Conservation (phyloP, 1,139 yeast genomes). For the Trichomonascaceae sp. region DNA sequence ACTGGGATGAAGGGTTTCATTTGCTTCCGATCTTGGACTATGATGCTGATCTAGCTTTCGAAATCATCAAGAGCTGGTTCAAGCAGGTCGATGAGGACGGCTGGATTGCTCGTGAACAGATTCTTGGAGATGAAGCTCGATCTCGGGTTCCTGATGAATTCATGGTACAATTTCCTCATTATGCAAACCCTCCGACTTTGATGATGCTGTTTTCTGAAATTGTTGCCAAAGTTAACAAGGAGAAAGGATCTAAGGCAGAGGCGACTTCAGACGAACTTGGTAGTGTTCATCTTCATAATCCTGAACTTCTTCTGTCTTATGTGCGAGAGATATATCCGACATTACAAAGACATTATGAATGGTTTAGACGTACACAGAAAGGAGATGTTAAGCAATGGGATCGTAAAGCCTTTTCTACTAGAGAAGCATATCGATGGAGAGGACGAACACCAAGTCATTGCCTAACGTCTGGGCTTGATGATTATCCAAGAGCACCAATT, state of each 20-base stretch:
- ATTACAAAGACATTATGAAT: conserved; percentile 68
- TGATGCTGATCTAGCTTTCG: conserved; percentile 79
- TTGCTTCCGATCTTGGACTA: conserved; percentile 73
- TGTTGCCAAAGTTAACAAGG: conserved; percentile 41
- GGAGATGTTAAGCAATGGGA: conserved; percentile 74
- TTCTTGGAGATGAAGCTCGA: conserved; percentile 86
- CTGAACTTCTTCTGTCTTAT: conserved; percentile 56
- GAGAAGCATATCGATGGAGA: conserved; percentile 85
- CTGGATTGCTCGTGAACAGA: conserved; percentile 96
- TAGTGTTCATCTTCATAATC: conserved; percentile 49
- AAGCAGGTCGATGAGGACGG: conserved; percentile 80
- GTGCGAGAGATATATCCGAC: conserved; percentile 69
- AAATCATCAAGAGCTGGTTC: conserved; percentile 85
- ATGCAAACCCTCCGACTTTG: conserved; percentile 94
- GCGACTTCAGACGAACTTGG: conserved; percentile 26
- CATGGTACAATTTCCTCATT: conserved; percentile 77
- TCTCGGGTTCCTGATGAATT: conserved; percentile 84
- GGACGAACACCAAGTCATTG: conserved; percentile 85
- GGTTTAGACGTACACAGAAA: conserved; percentile 77
- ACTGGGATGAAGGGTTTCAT: conserved; percentile 99
- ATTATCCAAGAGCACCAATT: conserved; percentile 79
- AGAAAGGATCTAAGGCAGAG: background rate
- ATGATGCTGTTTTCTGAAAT: conserved; percentile 72
- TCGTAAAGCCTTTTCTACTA: conserved; percentile 45
- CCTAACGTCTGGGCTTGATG: conserved; percentile 91